phyloP scores from a whole-genome alignment of 371 early-diverging fungal species.

The Dinochytrium kinnereticum region DNA sequence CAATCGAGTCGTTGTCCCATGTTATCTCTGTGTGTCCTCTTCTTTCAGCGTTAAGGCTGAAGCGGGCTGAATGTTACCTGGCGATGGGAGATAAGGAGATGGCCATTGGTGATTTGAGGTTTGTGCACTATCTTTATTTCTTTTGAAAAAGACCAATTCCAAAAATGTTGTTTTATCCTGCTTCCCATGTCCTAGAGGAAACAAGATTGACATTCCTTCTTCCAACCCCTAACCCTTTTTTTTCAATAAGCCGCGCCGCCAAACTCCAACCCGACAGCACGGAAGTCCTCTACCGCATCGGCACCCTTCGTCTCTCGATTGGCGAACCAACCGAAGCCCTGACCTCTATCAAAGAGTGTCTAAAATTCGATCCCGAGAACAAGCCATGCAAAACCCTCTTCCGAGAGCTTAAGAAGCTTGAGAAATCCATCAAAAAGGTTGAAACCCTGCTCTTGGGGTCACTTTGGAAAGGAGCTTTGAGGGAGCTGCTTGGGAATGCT shows the following conservation, averaged over 20 bases:
- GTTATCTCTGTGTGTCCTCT: constrained; percentile 50
- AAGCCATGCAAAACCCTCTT: constrained; percentile 80
- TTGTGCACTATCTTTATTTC: no score
- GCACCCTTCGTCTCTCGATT: constrained; percentile 75
- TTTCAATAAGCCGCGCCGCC: constrained; percentile 64
- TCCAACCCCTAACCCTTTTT: no score
- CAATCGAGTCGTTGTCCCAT: constrained; percentile 62
- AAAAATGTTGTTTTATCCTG: no score
- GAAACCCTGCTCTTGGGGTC: constrained; percentile 59
- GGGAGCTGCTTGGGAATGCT: constrained; percentile 60
- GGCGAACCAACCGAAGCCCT: constrained; percentile 73
- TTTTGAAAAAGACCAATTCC: no score
- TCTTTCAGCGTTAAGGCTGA: constrained; percentile 25
- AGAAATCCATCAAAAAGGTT: constrained; percentile 71
- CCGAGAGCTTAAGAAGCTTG: constrained; percentile 73
- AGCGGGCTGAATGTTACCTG: constrained; percentile 77
- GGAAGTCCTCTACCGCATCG: constrained; percentile 64
- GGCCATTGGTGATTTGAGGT: constrained; percentile 81
- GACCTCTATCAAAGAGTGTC: constrained; percentile 77
- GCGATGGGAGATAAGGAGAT: constrained; percentile 77
- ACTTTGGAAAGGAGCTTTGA: constrained; percentile 70
- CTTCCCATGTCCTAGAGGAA: no score
- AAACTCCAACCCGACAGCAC: constrained; percentile 72
- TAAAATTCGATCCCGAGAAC: constrained; percentile 90
- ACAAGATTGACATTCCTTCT: no score